These are phyloP conservation scores for Pyricularia pennisetigena DNA, from an alignment of 2,329 filamentous ascomycete species.

Conservation along the genomic window DNA sequence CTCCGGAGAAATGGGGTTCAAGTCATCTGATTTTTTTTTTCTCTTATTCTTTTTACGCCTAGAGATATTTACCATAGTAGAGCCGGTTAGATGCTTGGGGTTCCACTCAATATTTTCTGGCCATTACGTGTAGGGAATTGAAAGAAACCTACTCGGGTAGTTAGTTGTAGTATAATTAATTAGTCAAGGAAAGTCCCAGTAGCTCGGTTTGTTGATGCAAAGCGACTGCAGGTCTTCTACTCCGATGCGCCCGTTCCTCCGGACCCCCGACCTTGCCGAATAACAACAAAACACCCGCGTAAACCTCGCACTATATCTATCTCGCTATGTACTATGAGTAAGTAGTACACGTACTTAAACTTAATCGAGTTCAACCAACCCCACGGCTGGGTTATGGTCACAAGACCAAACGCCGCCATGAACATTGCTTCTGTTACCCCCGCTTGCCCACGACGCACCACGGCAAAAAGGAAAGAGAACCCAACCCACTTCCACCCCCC, in stretches of 20 bases:
- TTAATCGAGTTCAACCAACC: not conserved
- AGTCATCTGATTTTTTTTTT: not conserved
- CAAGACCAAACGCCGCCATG: not conserved
- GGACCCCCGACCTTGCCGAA: not conserved
- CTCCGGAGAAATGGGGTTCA: not conserved
- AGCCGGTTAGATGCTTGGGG: not conserved
- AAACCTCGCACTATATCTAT: not conserved
- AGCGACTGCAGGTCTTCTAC: not conserved
- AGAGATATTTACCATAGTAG: not conserved
- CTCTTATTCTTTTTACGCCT: not conserved
- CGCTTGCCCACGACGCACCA: not conserved
- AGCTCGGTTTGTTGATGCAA: not conserved
- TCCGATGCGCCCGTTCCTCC: not conserved
- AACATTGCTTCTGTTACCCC: not conserved
- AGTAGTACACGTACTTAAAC: not conserved
- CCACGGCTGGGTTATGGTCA: not conserved
- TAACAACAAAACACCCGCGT: not conserved
- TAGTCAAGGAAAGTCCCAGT: not conserved
- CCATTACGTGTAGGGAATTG: too few relatives aligned
- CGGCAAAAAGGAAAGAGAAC: not conserved
- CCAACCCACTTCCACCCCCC: not conserved
- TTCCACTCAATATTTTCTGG: not conserved
- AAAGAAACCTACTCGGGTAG: too few relatives aligned
- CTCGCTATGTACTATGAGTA: not conserved
- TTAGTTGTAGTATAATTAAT: too few relatives aligned